Evolutionary conservation across 2,329 filamentous ascomycete genomes (phyloP), one percentile per base, ranked within the genome.

Genomic region (Neofusicoccum sp.): DNA sequence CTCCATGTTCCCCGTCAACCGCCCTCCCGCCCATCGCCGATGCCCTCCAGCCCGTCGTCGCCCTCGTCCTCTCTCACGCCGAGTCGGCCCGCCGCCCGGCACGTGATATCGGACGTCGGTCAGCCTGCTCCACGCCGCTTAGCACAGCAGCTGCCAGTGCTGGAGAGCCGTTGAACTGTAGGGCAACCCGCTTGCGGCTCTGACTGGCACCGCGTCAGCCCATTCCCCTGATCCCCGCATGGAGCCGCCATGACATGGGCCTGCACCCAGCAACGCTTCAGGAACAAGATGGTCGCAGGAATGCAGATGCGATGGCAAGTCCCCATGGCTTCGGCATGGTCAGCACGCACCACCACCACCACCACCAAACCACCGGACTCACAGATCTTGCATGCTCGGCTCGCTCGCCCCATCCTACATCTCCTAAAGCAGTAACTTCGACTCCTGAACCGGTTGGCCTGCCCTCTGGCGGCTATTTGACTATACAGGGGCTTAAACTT

Each of bases 201-300:
- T 56, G 51, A 56, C 51, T 56, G 51, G 38, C 36, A 56, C 51
- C 28, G 51, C 51, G 28, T 33, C 51, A 34, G 38, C 38, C 36
- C n/a, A 33, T 43, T 43, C 51, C 51, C 51, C 51, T 56, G 51
- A 56, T 56, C 51, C 51, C 51, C 51, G 51, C 51, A 56, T 43
- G 38, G 38, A 43, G 48, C 51, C 51, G 51, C 38, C 51, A 56
- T 16, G 38, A 43, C 51, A 56, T 56, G 51, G 51, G 36, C 28
- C 38, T 56, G 51, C 51, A 56, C 31, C 26, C 51, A 44, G 51
- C 51, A 56, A 56, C 51, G 51, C 51, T 56, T 56, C 51, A 56
- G 51, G 51, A 56, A 56, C 51, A 56, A 33, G 51, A 56, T 56
- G 51, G 31, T 38, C 51, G 26, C 36, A 43, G 45, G 45, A 48